phyloP scores from a whole-genome alignment of 177 flowering plant genomes.

The Vitis hybrid region DNA sequence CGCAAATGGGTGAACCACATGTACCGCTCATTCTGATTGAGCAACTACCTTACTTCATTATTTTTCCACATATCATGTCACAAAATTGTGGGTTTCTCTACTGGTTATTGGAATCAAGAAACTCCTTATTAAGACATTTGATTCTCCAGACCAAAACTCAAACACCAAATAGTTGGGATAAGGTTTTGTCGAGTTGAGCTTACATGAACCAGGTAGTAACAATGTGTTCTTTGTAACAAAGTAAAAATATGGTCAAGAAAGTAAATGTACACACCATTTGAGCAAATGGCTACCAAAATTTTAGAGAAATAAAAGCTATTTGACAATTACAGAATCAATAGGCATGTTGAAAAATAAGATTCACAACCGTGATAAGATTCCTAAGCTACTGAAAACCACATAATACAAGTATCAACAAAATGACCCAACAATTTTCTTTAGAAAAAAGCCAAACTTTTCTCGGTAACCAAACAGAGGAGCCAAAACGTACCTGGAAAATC shows the following conservation, averaged over 20 bases:
- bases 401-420: not conserved
- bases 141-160: not conserved
- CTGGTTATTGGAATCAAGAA: no score
- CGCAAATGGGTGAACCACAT: no score
- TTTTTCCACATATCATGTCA: no score
- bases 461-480: not conserved
- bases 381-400: not conserved
- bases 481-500: conserved; percentile 30
- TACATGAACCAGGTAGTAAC: not conserved
- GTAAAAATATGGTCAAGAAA: not conserved
- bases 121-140: not conserved
- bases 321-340: not conserved
- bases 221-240: not conserved
- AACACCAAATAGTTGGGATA: not conserved
- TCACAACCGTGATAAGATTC: not conserved
- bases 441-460: no score
- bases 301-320: not conserved
- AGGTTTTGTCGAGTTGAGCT: not conserved
- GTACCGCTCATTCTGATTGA: no score
- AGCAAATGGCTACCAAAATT: no score
- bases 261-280: no score
- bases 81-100: no score
- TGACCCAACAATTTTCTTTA: no score
- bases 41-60: no score
- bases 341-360: not conserved